A percentile compares a stretch with the other conserved stretches of the same genome.
Evolutionary conservation across 768 basidiomycete species (phyloP).

Genomic region (Podaxis rugospora): DNA sequence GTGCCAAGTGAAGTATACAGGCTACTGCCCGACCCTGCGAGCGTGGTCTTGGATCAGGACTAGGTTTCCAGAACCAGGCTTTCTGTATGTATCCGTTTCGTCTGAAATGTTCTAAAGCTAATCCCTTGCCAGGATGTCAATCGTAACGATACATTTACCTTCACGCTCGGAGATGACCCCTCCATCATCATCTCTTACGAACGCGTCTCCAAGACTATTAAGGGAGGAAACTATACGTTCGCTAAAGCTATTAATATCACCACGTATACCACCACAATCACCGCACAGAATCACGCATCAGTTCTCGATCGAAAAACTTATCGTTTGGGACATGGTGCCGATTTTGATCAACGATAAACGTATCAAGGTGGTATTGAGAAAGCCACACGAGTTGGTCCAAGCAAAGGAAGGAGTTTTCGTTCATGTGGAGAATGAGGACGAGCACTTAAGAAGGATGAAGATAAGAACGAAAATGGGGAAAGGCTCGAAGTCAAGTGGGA

Average conservation of each 20-base stretch:
- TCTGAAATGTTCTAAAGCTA: background rate
- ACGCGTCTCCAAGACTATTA: conserved; percentile 31
- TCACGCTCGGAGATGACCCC: conserved; percentile 48
- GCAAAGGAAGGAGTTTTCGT: conserved; percentile 36
- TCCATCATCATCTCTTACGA: conserved; percentile 41
- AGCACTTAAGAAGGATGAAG: background rate
- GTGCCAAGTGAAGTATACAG: conserved; percentile 51
- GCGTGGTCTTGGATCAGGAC: conserved; percentile 53
- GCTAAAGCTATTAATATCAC: conserved; percentile 40
- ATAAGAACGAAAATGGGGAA: conserved; percentile 4
- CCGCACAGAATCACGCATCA: conserved; percentile 44
- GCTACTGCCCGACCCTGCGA: conserved; percentile 48
- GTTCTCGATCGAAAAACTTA: conserved; percentile 37
- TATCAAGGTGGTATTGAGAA: conserved; percentile 39
- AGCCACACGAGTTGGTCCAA: conserved; percentile 43
- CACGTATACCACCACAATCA: conserved; percentile 40
- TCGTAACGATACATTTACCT: conserved; percentile 46
- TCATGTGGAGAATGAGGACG: background rate
- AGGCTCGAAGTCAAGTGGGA: conserved; percentile 23
- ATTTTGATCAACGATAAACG: conserved; percentile 32
- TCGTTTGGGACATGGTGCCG: conserved; percentile 45
- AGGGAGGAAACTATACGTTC: conserved; percentile 35
- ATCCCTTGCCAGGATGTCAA: conserved; percentile 35
- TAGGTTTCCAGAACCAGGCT: conserved; percentile 51
- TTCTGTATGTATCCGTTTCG: conserved; percentile 23